These are phyloP conservation scores for Trametes punicea DNA, from an alignment of 768 basidiomycete species.

Conservation along the genomic window DNA sequence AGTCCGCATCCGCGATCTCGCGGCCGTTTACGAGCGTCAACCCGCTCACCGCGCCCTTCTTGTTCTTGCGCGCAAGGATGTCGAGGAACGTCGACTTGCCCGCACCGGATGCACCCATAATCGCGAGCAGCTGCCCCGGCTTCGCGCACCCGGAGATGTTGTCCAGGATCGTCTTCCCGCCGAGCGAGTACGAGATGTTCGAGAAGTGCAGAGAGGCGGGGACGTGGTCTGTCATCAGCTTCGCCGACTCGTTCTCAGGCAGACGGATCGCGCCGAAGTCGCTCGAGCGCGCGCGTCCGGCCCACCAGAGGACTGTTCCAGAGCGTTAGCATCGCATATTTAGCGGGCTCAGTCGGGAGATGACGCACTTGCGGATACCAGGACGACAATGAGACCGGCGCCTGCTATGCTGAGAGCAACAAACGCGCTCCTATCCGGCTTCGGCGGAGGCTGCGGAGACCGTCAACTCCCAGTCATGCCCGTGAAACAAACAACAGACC, in stretches of 20 bases:
- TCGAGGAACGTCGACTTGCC: conserved; percentile 97
- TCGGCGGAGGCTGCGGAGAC: conserved; percentile 57
- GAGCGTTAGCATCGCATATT: background rate
- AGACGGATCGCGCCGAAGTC: conserved; percentile 73
- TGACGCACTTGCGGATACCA: conserved; percentile 54
- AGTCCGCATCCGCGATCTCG: conserved; percentile 66
- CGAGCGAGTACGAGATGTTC: conserved; percentile 74
- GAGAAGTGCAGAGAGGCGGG: conserved; percentile 93
- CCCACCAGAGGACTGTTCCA: conserved; percentile 78
- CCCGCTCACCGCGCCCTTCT: conserved; percentile 75
- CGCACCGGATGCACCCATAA: conserved; percentile 96
- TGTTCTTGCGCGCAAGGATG: conserved; percentile 87
- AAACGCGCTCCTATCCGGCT: conserved; percentile 80
- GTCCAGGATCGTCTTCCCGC: conserved; percentile 67
- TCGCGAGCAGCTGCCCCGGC: conserved; percentile 89
- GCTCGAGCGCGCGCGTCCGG: conserved; percentile 66
- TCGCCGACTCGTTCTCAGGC: conserved; percentile 76
- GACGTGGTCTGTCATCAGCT: conserved; percentile 91
- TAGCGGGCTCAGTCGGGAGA: conserved; percentile 5
- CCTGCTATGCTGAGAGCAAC: conserved; percentile 81
- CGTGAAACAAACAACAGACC: conserved; percentile 51
- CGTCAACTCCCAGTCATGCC: background rate
- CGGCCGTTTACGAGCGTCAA: conserved; percentile 84
- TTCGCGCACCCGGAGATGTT: conserved; percentile 79
- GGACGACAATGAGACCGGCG: conserved; percentile 70